Percentiles rank a stretch among this genome's conserved stretches.
Evolutionary conservation across 768 basidiomycete genomes (phyloP).

Genomic region (Tubosaeta sp.): DNA sequence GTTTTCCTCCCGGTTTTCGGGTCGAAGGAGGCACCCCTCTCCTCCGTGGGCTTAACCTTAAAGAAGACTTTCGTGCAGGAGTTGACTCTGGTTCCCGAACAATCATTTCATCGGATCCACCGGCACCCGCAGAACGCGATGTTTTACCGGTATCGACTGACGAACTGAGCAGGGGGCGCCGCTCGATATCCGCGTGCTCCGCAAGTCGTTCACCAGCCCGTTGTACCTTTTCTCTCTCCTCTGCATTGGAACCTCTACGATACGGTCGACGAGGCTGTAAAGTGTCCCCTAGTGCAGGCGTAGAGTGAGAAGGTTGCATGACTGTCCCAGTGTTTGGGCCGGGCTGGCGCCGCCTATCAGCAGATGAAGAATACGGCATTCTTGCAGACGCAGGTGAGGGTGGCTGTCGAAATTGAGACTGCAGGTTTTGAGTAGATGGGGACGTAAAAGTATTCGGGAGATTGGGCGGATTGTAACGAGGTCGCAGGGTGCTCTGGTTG

Average conservation of each 20-base stretch:
- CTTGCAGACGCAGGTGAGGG: conserved; percentile 32
- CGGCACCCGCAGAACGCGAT: conserved; percentile 12
- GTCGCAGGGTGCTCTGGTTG: conserved; percentile 42
- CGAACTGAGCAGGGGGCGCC: conserved; percentile 15
- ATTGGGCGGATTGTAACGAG: conserved; percentile 32
- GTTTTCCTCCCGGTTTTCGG: conserved; percentile 22
- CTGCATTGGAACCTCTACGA: conserved; percentile 27
- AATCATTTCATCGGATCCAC: conserved; percentile 18
- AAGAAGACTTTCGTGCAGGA: conserved; percentile 9
- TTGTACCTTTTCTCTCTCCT: conserved; percentile 19
- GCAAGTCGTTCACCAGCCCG: conserved; percentile 24
- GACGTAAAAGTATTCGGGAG: conserved; percentile 25
- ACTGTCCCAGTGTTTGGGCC: conserved; percentile 16
- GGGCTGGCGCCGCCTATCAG: conserved; percentile 24
- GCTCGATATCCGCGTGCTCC: conserved; percentile 18
- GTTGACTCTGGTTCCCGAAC: conserved; percentile 18
- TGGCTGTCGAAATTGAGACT: conserved; percentile 37
- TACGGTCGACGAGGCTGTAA: conserved; percentile 23
- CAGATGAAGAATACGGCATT: conserved; percentile 19
- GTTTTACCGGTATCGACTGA: conserved; percentile 15
- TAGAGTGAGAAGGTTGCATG: conserved; percentile 26
- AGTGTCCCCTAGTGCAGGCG: conserved; percentile 31
- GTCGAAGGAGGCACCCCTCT: conserved; percentile 11
- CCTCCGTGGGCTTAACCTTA: conserved; percentile 18
- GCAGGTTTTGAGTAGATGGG: conserved; percentile 38